phyloP scores from a whole-genome alignment of 1,284 basidiomycete species.

The Ustilago xerochloae region DNA sequence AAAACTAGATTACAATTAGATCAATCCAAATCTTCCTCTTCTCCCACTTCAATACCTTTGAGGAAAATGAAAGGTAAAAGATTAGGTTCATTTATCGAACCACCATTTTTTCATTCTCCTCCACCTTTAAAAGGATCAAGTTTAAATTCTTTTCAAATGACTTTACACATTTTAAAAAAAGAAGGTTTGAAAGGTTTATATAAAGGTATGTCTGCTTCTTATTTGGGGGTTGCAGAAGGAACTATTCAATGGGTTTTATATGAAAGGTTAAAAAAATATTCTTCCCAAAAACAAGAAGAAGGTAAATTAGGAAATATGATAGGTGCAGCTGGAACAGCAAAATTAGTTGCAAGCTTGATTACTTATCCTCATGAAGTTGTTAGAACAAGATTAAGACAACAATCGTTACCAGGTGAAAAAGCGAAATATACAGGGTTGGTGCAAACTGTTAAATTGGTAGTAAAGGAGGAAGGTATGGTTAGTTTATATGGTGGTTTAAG shows the following conservation, averaged over 20 bases:
- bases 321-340: constrained; percentile 90
- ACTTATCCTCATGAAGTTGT: constrained; percentile 71
- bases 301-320: constrained; percentile 78
- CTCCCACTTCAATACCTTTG: too few relatives aligned
- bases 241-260: constrained; percentile 99
- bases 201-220: constrained; percentile 92
- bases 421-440: constrained; percentile 84
- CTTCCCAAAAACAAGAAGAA: constrained; percentile 5
- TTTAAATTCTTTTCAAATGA: constrained; percentile 74
- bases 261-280: constrained; percentile 78
- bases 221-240: constrained; percentile 94
- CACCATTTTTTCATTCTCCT: constrained; percentile 51
- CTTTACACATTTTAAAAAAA: constrained; percentile 79
- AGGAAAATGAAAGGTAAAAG: constrained; percentile 22
- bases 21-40: constrained; percentile 8
- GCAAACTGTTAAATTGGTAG: constrained; percentile 86
- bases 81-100: constrained; percentile 37
- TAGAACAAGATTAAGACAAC: constrained; percentile 88
- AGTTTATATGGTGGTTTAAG: constrained; percentile 91
- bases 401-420: constrained; percentile 72
- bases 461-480: constrained; percentile 87
- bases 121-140: constrained; percentile 58
- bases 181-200: constrained; percentile 92
- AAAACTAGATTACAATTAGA: constrained; percentile 90
- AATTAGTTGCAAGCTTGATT: constrained; percentile 74